These are phyloP conservation scores for Trichoderma pleuroti DNA, from an alignment of 2,329 filamentous ascomycete species.

Conservation along the genomic window DNA sequence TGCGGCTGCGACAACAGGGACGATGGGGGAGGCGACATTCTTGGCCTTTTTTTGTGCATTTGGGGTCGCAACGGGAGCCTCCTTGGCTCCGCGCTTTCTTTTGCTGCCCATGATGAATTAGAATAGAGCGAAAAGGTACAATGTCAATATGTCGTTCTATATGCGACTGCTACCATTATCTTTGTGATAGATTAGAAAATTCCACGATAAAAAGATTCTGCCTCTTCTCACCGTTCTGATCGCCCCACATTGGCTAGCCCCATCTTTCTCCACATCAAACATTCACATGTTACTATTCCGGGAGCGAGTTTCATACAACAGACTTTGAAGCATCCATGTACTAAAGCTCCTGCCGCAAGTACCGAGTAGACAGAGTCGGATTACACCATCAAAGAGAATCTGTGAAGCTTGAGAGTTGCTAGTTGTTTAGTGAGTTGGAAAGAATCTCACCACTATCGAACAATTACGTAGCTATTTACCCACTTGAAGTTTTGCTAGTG, in stretches of 20 bases:
- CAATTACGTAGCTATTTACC: not conserved
- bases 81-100: slow-evolving; percentile 35
- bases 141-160: not conserved
- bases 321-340: not conserved
- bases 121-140: slow-evolving; percentile 17
- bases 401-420: not conserved
- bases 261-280: slow-evolving; percentile 1
- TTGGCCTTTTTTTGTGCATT: slow-evolving; percentile 34
- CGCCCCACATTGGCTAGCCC: not conserved
- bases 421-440: not conserved
- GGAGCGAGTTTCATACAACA: not conserved
- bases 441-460: not conserved
- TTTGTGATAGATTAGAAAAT: slow-evolving; percentile 15
- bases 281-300: not conserved
- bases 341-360: not conserved
- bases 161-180: slow-evolving; percentile 1
- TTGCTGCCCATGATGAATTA: slow-evolving; percentile 33
- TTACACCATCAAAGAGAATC: not conserved
- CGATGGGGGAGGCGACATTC: slow-evolving; percentile 25
- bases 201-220: slow-evolving; percentile 20
- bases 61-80: slow-evolving; percentile 26
- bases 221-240: slow-evolving; percentile 1
- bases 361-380: not conserved
- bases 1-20: slow-evolving; percentile 21
- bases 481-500: not conserved